Conservation (phyloP, 2,329 filamentous ascomycete species). For the Lachnellula arida region DNA sequence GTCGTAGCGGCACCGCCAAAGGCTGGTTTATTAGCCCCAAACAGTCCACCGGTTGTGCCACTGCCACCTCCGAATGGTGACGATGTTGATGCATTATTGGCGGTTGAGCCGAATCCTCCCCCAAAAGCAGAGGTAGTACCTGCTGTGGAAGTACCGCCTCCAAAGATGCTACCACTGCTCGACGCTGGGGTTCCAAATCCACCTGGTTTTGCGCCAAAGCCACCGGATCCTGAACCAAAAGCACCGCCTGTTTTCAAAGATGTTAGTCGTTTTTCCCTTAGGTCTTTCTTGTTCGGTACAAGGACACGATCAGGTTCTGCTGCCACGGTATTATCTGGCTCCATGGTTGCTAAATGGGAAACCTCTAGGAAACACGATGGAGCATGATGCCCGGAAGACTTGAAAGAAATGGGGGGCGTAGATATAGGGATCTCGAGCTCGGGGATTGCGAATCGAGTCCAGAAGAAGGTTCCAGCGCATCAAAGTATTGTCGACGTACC, state of each 20-base stretch:
- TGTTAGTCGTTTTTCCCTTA: constrained; percentile 17
- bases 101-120: constrained; percentile 15
- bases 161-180: constrained; percentile 49
- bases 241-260: constrained; percentile 18
- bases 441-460: constrained; percentile 10
- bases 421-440: constrained; percentile 1
- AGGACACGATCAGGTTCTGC: background rate
- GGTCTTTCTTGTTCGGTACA: background rate
- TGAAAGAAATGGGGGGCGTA: background rate
- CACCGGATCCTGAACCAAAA: constrained; percentile 42
- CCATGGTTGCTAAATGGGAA: background rate
- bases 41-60: constrained; percentile 24
- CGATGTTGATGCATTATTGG: constrained; percentile 11
- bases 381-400: background rate
- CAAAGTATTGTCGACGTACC: constrained; percentile 34
- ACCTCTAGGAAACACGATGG: background rate
- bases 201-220: constrained; percentile 35
- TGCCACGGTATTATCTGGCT: background rate
- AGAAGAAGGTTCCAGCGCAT: constrained; percentile 20
- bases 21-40: constrained; percentile 26
- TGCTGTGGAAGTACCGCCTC: constrained; percentile 33
- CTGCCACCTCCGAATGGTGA: constrained; percentile 23
- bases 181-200: constrained; percentile 43
- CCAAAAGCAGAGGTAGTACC: constrained; percentile 40
- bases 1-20: constrained; percentile 34